A percentile compares a stretch with the other conserved stretches of the same genome.
Evolutionary conservation across 805 yeast species (phyloP).

Genomic region (Candida railenensis): DNA sequence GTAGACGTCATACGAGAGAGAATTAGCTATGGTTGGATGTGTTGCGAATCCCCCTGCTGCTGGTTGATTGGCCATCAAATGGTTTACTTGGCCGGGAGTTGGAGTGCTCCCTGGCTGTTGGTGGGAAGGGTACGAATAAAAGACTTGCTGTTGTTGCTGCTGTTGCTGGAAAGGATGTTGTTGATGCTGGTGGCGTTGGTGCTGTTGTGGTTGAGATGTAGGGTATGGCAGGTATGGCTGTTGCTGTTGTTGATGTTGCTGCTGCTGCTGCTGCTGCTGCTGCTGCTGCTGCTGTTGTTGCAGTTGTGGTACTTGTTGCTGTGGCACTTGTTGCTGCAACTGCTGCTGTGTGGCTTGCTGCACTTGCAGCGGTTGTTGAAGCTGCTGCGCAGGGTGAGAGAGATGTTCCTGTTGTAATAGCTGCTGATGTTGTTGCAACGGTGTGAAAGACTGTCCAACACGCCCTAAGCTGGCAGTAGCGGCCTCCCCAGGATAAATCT

Average conservation of each 20-base stretch:
- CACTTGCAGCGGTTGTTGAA: background rate
- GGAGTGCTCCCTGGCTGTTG: background rate
- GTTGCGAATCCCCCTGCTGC: background rate
- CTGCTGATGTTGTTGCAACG: background rate
- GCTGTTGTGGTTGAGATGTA: background rate
- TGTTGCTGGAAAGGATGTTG: background rate
- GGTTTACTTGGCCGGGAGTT: background rate
- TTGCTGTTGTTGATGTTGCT: background rate
- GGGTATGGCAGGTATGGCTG: background rate
- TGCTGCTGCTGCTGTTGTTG: slow-evolving; percentile 1
- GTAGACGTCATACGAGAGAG: background rate
- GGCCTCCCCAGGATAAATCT: background rate
- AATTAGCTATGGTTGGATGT: background rate
- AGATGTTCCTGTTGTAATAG: too few species aligned
- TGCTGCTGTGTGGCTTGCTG: background rate
- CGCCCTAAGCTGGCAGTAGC: background rate
- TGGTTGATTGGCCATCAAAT: background rate
- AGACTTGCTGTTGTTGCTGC: background rate
- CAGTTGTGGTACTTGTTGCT: background rate
- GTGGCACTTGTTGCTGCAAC: background rate
- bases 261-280: slow-evolving; percentile 2
- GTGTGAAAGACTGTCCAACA: background rate
- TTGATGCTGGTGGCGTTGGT: too few species aligned
- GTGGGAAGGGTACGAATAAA: background rate
- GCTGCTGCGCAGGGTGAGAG: too few species aligned